Base-by-base conservation (phyloP, 371 early-diverging fungal species). In the Blastocladiella emersonii region DNA sequence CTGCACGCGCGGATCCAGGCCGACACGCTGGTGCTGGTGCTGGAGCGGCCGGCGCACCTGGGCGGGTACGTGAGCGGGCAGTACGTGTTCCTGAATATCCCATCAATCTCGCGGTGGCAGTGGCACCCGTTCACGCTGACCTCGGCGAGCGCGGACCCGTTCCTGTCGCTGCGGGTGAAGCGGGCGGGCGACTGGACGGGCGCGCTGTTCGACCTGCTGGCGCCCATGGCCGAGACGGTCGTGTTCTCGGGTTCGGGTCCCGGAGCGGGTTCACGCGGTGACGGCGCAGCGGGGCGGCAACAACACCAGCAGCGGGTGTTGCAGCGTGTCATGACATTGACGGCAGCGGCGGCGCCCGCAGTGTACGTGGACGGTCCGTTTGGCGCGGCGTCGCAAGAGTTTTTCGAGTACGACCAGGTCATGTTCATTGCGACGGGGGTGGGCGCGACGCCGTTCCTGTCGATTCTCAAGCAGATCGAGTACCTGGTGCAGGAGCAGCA, bases 51-150 rank as follows among this genome's bases (percentile, higher is more conserved):
- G 62, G 86, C 85, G 67, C 74, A 74, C 23, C 65, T 73, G 25
- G 73, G 78, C 62, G 68, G 68, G 5, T 77, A 79, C 30, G 71
- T 79, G 36, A 80, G 86, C 27, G 91, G 91, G 13, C 86, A 86
- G 68, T 86, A 84, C 68, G 74, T 86, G 57, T 84, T 79, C 61
- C 65, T 83, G 65, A 76, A 67, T 70, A 87, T 81, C 65, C 87
- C 83, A 56, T 85, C 74, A 69, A 79, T 83, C 62, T 77, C 71
- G 36, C 73, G 68, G 45, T 78, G 66, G 70, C 79, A 92, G 67
- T 91, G 89, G 89, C 92, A 92, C 68, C 92, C 92, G 13, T 91
- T 91, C 69, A 91, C 91, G 34, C 74, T 91, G 49, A 90, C 92
- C 36, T 87, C 85, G 34, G 85, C 89, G 30, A 90, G 90, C 1